phyloP scores from a whole-genome alignment of 192 early-diverging fungal genomes.

The Coemansia sp. region DNA sequence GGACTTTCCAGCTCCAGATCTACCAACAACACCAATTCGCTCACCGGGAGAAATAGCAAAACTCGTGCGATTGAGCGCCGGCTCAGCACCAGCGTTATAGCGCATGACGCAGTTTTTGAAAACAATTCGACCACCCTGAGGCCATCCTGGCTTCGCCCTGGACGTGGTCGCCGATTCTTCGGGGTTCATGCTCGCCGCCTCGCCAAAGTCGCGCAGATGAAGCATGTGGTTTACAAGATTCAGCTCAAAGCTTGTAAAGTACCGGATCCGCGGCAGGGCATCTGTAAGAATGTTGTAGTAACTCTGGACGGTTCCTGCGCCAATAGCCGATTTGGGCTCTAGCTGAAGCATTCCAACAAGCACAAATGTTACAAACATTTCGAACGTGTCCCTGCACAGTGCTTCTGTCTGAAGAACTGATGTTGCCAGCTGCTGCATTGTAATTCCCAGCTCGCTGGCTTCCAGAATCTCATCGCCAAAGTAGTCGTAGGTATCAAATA shows the following conservation, averaged over 20 bases:
- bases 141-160: background rate
- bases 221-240: constrained; percentile 11
- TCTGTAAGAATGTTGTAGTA: constrained; percentile 18
- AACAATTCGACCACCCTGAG: constrained; percentile 13
- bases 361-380: constrained; percentile 10
- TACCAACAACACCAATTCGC: constrained; percentile 57
- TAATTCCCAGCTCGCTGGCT: background rate
- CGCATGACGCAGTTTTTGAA: constrained; percentile 22
- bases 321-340: background rate
- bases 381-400: constrained; percentile 6
- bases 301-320: constrained; percentile 6
- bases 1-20: constrained; percentile 76
- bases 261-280: constrained; percentile 13
- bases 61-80: constrained; percentile 52
- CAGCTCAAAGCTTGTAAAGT: constrained; percentile 1
- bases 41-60: constrained; percentile 47
- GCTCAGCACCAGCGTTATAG: constrained; percentile 11
- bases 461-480: constrained; percentile 8
- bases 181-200: background rate
- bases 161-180: constrained; percentile 12
- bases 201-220: constrained; percentile 20
- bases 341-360: constrained; percentile 17
- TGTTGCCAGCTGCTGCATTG: constrained; percentile 15
- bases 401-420: constrained; percentile 7
- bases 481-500: constrained; percentile 7